Evolutionary conservation across 805 yeast species (phyloP).

Genomic region (Naumovozyma castellii): DNA sequence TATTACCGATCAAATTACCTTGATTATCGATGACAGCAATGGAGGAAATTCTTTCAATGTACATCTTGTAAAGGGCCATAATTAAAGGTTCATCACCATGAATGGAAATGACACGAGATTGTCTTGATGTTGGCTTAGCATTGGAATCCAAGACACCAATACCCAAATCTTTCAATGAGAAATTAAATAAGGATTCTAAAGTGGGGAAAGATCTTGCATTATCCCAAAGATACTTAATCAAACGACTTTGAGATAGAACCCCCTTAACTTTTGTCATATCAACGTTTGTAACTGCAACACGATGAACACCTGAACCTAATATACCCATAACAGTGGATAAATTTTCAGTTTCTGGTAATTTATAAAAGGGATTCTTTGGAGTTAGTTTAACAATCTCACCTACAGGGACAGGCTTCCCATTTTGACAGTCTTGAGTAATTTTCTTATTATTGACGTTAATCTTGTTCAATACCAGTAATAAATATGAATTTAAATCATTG

Average conservation of each 20-base stretch:
- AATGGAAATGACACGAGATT: slow-evolving; percentile 61
- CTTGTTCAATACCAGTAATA: slow-evolving; percentile 75
- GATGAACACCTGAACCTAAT: slow-evolving; percentile 90
- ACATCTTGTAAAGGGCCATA: slow-evolving; percentile 82
- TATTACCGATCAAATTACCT: slow-evolving; percentile 74
- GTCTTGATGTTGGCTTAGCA: slow-evolving; percentile 31
- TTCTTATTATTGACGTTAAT: slow-evolving; percentile 32
- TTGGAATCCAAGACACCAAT: slow-evolving; percentile 51
- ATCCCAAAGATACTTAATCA: slow-evolving; percentile 81
- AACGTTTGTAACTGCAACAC: slow-evolving; percentile 68
- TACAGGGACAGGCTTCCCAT: slow-evolving; percentile 87
- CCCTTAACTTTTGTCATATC: slow-evolving; percentile 58
- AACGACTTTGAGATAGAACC: slow-evolving; percentile 80
- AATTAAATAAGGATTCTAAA: slow-evolving; percentile 64
- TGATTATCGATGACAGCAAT: slow-evolving; percentile 85
- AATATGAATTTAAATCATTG: slow-evolving; percentile 79
- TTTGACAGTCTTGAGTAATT: slow-evolving; percentile 51
- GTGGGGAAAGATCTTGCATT: slow-evolving; percentile 79
- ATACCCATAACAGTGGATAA: slow-evolving; percentile 71
- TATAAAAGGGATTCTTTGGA: slow-evolving; percentile 81
- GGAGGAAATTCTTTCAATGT: slow-evolving; percentile 72
- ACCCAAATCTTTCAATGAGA: slow-evolving; percentile 58
- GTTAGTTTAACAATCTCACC: slow-evolving; percentile 75
- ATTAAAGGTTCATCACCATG: slow-evolving; percentile 80
- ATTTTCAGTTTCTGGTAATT: slow-evolving; percentile 59